Evolutionary conservation across 2,329 filamentous ascomycete genomes (phyloP), one percentile per base, ranked within the genome.

Genomic region (Metarhizium album): DNA sequence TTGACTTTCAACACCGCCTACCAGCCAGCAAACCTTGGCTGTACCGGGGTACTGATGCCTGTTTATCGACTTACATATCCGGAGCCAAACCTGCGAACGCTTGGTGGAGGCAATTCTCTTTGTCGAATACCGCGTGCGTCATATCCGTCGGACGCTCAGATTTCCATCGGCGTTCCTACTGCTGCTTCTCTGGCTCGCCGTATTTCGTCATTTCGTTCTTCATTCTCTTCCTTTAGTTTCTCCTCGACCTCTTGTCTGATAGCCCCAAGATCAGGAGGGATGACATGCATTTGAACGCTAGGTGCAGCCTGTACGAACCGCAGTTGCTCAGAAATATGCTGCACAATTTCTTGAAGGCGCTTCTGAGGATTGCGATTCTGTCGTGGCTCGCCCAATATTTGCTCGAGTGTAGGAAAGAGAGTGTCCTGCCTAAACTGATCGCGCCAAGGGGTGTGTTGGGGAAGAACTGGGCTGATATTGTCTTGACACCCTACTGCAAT

Each of bases 391-490:
- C 78, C 76, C 40, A 84, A 64, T 42, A 83, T 80, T 63, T 84
- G 76, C 60, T 86, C 81, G n/a, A 97, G 78, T 3, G 87, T 85
- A 0, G 93, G 93, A 63, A 96, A 93, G 14, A 98, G 78, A 23
- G 84, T 90, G 55, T 93, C 87, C 42, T 89, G 85, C 45, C 87
- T 82, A 69, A 98, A 98, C 55, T 94, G 90, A 55, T 87, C 83
- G 52, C 90, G 82, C 74, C 91, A 94, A 0, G 90, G 87, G 7
- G 91, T 82, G 60, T 94, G 83, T 35, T 79, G 70, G 0, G 93
- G 91, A 27, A 97, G 84, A 13, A 81, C 77, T 18, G 85, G 79
- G 64, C 75, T 72, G 55, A 96, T 84, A 52, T 80, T 78, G 55
- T 85, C 76, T 53, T 86, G 76, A 52, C 82, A 83, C 58, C 84